Percentiles rank a stretch among this genome's conserved stretches.
Evolutionary conservation across 345 rosid species (phyloP).

Genomic region (Cardamine occulta): DNA sequence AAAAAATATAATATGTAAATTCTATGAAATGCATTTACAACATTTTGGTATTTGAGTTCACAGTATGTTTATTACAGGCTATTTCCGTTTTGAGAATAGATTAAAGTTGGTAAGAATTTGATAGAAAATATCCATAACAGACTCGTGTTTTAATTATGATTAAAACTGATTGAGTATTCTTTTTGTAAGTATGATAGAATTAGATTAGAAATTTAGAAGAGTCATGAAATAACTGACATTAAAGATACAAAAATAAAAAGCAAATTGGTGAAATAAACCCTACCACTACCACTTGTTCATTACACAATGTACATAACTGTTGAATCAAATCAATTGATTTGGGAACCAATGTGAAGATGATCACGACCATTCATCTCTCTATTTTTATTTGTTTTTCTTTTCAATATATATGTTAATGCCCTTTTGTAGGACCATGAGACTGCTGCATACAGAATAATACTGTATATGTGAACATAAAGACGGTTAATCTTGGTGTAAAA

Average conservation of each 20-base stretch:
- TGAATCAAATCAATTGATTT: conserved; percentile 43
- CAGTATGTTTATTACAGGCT: background rate
- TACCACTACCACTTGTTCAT: conserved; percentile 44
- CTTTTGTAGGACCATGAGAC: conserved; percentile 39
- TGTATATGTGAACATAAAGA: conserved; percentile 17
- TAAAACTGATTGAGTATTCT: background rate
- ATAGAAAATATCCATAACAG: background rate
- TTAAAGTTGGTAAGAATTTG: background rate
- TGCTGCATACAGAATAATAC: conserved; percentile 12
- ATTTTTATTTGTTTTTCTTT: conserved; percentile 1
- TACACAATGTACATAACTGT: conserved; percentile 39
- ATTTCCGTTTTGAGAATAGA: background rate
- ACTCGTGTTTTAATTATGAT: background rate
- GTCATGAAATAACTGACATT: conserved; percentile 22
- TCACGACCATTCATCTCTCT: conserved; percentile 41
- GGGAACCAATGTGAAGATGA: conserved; percentile 39
- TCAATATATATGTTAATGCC: conserved; percentile 29
- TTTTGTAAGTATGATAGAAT: conserved; percentile 1
- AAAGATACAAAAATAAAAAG: conserved; percentile 21
- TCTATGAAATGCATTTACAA: background rate
- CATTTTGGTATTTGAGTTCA: background rate
- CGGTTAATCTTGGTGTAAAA: conserved; percentile 11
- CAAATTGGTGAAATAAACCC: conserved; percentile 40
- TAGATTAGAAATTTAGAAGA: conserved; percentile 18
- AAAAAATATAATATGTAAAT: background rate